A percentile compares a stretch with the other conserved stretches of the same genome.
Conservation (phyloP, 2,329 filamentous ascomycete species). For the Ophiostoma himal-ulmi region DNA sequence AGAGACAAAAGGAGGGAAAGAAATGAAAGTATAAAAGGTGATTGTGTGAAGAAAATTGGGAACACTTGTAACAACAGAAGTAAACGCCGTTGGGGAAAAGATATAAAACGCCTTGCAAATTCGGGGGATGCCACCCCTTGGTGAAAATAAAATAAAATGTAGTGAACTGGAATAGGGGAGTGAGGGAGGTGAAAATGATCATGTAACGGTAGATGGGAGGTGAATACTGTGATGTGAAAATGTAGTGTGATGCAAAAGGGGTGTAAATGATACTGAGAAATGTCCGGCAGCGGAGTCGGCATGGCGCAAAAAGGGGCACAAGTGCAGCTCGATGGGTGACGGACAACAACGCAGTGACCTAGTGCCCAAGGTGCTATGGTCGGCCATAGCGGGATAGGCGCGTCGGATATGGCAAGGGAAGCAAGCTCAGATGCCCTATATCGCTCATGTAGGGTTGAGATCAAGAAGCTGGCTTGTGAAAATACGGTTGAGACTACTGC, state of each 20-base stretch:
- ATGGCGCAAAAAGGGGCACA: not conserved
- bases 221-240: not conserved
- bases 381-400: not conserved
- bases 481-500: constrained; percentile 29
- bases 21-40: not conserved
- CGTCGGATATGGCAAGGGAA: not conserved
- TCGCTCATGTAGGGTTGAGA: constrained; percentile 26
- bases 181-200: no score
- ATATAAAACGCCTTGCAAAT: constrained; percentile 6
- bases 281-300: not conserved
- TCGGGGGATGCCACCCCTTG: constrained; percentile 1
- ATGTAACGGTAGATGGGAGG: not conserved
- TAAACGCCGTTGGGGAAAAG: constrained; percentile 8
- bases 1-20: not conserved
- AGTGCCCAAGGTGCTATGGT: not conserved
- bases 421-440: not conserved
- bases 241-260: not conserved
- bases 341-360: not conserved
- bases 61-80: not conserved
- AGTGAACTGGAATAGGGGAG: not conserved
- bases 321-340: not conserved
- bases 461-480: constrained; percentile 29
- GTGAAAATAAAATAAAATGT: not conserved
- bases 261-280: not conserved
- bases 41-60: not conserved